phyloP scores from a whole-genome alignment of 169 alveolate genomes.

The Babesia ovata region DNA sequence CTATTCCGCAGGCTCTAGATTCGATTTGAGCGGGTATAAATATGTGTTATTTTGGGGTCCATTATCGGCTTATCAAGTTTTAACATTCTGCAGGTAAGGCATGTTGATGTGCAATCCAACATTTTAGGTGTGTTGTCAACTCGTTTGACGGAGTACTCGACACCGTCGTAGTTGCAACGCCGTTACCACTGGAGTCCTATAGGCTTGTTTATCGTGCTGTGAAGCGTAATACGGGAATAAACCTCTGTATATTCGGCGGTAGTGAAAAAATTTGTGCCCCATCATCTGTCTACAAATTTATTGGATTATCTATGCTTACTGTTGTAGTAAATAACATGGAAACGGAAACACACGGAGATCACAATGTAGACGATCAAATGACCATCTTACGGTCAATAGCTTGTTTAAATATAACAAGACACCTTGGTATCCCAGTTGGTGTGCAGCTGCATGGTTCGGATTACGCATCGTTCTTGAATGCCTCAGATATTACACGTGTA shows the following conservation, averaged over 20 bases:
- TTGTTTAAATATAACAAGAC: conserved; percentile 47
- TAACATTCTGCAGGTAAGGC: conserved; percentile 66
- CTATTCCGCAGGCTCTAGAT: conserved; percentile 27
- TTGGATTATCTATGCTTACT: conserved; percentile 50
- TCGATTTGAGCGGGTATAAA: conserved; percentile 56
- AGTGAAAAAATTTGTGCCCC: conserved; percentile 49
- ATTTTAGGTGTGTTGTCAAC: conserved; percentile 47
- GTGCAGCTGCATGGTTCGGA: conserved; percentile 66
- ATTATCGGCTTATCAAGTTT: conserved; percentile 69
- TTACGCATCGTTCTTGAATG: conserved; percentile 32
- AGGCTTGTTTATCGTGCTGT: conserved; percentile 73
- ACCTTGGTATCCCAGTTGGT: conserved; percentile 46
- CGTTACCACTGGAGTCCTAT: conserved; percentile 73
- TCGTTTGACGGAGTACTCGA: conserved; percentile 72
- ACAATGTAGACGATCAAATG: conserved; percentile 49
- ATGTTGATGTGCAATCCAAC: no score
- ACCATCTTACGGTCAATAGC: conserved; percentile 56
- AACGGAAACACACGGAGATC: conserved; percentile 23
- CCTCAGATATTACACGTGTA: conserved; percentile 17
- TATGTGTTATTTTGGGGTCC: conserved; percentile 78
- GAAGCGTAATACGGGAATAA: conserved; percentile 73
- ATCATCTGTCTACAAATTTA: conserved; percentile 53
- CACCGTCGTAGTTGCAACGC: conserved; percentile 73
- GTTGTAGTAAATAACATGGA: conserved; percentile 71
- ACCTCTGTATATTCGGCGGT: conserved; percentile 77